Evolutionary conservation across 148 eudicot genomes (phyloP).

Genomic region (Silene uniflora): DNA sequence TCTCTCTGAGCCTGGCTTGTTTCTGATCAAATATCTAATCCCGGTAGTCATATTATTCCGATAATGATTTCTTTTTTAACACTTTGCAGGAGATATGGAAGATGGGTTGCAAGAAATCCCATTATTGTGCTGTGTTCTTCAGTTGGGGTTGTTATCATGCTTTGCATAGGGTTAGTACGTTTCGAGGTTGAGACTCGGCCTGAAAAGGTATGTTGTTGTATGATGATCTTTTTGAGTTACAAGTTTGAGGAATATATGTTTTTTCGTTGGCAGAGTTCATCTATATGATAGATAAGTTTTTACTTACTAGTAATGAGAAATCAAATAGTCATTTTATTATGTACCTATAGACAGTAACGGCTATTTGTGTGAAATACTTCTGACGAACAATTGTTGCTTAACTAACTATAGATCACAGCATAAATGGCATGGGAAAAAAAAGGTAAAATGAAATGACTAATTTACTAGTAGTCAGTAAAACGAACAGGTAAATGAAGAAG

Average conservation of each 20-base stretch:
- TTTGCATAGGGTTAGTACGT: conserved; percentile 56
- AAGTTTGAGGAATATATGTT: background rate
- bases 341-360: background rate
- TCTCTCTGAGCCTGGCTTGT: conserved; percentile 7
- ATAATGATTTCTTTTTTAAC: conserved; percentile 8
- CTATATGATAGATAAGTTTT: background rate
- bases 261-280: background rate
- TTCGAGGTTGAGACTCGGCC: conserved; percentile 71
- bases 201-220: conserved; percentile 47
- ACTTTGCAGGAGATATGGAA: conserved; percentile 55
- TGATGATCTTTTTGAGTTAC: background rate
- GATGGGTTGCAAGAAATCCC: conserved; percentile 76
- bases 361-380: background rate
- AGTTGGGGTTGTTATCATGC: conserved; percentile 49
- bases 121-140: conserved; percentile 50
- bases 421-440: background rate
- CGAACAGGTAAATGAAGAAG: no score
- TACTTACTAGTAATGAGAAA: background rate
- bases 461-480: background rate
- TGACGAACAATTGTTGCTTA: no score
- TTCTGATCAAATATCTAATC: background rate
- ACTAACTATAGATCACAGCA: background rate
- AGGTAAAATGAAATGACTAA: background rate
- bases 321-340: background rate
- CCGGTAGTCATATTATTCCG: background rate